These are phyloP conservation scores for Haematococcus lacustris DNA, from an alignment of 139 green algal species.

Conservation along the genomic window DNA sequence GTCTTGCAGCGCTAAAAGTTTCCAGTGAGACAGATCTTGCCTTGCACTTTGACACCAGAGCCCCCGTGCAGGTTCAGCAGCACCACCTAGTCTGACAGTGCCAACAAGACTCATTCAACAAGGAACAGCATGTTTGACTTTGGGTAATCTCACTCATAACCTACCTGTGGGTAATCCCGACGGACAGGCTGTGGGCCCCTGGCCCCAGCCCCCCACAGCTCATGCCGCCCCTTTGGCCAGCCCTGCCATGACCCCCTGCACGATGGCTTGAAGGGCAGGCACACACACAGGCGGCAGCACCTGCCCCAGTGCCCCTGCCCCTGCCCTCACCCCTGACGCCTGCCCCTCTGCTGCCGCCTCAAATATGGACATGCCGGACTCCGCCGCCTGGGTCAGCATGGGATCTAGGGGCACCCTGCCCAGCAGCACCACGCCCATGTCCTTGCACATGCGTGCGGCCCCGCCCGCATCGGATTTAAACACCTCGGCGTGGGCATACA, in stretches of 20 bases:
- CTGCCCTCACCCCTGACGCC: not conserved
- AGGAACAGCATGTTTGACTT: too few species aligned
- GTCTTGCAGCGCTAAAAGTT: too few species aligned
- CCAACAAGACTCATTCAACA: too few species aligned
- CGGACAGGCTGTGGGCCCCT: too few species aligned
- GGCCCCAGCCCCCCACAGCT: too few species aligned
- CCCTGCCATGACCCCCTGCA: not conserved
- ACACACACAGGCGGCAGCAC: not conserved
- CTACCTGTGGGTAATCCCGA: too few species aligned
- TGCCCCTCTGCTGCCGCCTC: not conserved
- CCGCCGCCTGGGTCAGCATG: conserved; percentile 53
- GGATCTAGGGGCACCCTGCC: conserved; percentile 80
- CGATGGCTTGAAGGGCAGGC: not conserved
- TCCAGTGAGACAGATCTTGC: too few species aligned
- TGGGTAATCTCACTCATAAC: too few species aligned
- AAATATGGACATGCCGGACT: conserved; percentile 57
- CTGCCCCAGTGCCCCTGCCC: not conserved
- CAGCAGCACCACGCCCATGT: conserved; percentile 78
- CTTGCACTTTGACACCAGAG: too few species aligned
- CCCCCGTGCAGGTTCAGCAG: too few species aligned
- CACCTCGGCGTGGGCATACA: conserved; percentile 43
- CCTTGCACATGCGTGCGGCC: conserved; percentile 60
- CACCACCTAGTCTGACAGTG: too few species aligned
- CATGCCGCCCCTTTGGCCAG: too few species aligned
- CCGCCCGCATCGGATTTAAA: conserved; percentile 62